Base-by-base conservation (phyloP, 2,329 filamentous ascomycete genomes). In the Fusarium succisae region DNA sequence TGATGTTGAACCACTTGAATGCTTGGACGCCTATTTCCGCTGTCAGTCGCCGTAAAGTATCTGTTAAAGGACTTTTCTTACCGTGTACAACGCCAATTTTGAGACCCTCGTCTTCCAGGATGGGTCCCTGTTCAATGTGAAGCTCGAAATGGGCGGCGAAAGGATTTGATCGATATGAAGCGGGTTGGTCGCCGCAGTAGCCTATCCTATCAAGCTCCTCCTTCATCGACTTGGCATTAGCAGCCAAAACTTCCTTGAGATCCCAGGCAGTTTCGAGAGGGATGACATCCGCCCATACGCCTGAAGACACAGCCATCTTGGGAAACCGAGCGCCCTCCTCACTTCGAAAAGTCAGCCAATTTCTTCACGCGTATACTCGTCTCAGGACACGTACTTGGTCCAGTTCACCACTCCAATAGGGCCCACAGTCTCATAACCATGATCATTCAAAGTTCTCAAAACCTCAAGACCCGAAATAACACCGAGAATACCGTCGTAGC, bases 1-100 rank as follows among this genome's bases (percentile, higher is more conserved):
- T 68, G 22, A 68, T 62, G 6, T 38, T 47, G 30, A 68, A 68
- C 65, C 65, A 68, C 2, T 68, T 68, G 22, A 68, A 68, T 1
- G 65, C 65, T 11, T 68, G 63, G 1, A 68, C 63, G 4, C 65
- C 65, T 68, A 3, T n/a, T 3, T 24, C 4, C 4, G 7, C 1
- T 0, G 7, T 66, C 2, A 65, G n/a, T 18, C 1, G 10, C 5
- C 5, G 1, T 4, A 6, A 1, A 8, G 0, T 3, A 0, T 24
- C 11, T 0, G 11, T 3, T 3, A 2, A 18, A 1, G 10, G 0
- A 0, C 1, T 0, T 1, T 26, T 1, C 20, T 30, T 30, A 57
- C 63, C 63, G 17, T 66, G 59, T 0, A 66, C 63, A 20, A 66
- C 60, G 9, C 63, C 63, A 5, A 66, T 66, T 10, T 57, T 66